Percentiles rank a stretch among this genome's conserved stretches.
phyloP scores from a whole-genome alignment of 495 filamentous ascomycete genomes.

The Penicillium fimorum region DNA sequence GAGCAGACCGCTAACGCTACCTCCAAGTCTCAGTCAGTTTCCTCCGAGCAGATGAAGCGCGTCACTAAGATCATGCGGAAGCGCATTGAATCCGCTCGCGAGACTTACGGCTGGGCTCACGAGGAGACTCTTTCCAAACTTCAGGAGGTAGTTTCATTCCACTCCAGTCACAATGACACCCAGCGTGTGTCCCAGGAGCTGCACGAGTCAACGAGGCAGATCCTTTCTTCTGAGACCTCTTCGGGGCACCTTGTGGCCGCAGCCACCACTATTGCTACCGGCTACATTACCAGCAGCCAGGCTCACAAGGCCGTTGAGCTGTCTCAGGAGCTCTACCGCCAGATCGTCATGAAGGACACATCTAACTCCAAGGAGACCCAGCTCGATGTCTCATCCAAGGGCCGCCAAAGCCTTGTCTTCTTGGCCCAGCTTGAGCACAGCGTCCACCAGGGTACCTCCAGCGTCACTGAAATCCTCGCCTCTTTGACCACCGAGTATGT shows the following conservation, averaged over 20 bases:
- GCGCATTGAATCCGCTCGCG: conserved; percentile 29
- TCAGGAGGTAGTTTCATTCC: conserved; percentile 32
- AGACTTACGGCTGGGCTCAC: conserved; percentile 38
- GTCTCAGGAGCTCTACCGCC: conserved; percentile 37
- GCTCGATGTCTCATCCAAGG: conserved; percentile 28
- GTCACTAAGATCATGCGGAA: conserved; percentile 28
- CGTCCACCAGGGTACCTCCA: conserved; percentile 25
- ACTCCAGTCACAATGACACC: conserved; percentile 29
- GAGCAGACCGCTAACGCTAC: conserved; percentile 30
- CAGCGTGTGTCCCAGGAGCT: conserved; percentile 28
- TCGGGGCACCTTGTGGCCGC: conserved; percentile 30
- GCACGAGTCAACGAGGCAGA: conserved; percentile 34
- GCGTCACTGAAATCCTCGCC: conserved; percentile 38
- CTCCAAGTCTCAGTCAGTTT: conserved; percentile 24
- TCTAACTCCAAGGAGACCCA: conserved; percentile 21
- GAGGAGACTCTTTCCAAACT: conserved; percentile 37
- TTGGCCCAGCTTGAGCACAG: conserved; percentile 41
- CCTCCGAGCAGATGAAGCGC: conserved; percentile 25
- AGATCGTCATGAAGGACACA: conserved; percentile 32
- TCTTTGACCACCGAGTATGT: conserved; percentile 36
- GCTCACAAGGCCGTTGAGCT: conserved; percentile 31
- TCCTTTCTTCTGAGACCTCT: conserved; percentile 30
- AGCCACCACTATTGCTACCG: conserved; percentile 32
- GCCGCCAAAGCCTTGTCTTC: conserved; percentile 39
- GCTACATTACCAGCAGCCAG: conserved; percentile 34